Evolutionary conservation across 257 asterid genomes (phyloP).

Genomic region (Mentha longifolia): DNA sequence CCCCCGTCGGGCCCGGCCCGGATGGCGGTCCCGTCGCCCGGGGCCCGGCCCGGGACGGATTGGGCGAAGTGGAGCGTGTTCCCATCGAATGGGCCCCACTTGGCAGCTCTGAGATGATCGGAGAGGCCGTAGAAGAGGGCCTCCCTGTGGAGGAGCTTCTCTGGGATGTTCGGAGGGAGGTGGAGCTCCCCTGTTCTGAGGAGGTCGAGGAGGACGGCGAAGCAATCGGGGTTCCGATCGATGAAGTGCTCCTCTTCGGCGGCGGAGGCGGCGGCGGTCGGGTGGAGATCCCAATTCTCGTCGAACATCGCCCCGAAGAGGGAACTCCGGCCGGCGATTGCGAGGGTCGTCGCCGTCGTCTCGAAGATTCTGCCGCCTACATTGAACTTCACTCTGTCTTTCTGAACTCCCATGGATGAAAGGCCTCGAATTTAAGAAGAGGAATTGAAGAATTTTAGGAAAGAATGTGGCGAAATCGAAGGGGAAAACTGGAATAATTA

Average conservation of each 20-base stretch:
- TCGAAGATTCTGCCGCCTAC: conserved; percentile 86
- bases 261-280: conserved; percentile 42
- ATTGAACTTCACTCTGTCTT: conserved; percentile 71
- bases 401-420: conserved; percentile 80
- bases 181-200: conserved; percentile 87
- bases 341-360: conserved; percentile 86
- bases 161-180: conserved; percentile 68
- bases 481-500: not conserved
- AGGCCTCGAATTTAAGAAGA: not conserved
- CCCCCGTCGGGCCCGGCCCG: conserved; percentile 94
- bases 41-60: conserved; percentile 71
- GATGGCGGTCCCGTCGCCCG: conserved; percentile 90
- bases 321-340: conserved; percentile 85
- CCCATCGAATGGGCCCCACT: conserved; percentile 88
- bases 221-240: conserved; percentile 89
- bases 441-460: conserved; percentile 8
- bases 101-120: conserved; percentile 80
- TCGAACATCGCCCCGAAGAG: conserved; percentile 91
- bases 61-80: conserved; percentile 58
- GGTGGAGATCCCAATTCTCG: conserved; percentile 69
- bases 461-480: not conserved
- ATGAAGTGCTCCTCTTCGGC: conserved; percentile 60
- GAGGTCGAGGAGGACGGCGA: conserved; percentile 79
- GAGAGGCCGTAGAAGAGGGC: conserved; percentile 75
- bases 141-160: conserved; percentile 67